A percentile compares a stretch with the other conserved stretches of the same genome.
Conservation (phyloP, 2,329 filamentous ascomycete species). For the Venturia pyrina region DNA sequence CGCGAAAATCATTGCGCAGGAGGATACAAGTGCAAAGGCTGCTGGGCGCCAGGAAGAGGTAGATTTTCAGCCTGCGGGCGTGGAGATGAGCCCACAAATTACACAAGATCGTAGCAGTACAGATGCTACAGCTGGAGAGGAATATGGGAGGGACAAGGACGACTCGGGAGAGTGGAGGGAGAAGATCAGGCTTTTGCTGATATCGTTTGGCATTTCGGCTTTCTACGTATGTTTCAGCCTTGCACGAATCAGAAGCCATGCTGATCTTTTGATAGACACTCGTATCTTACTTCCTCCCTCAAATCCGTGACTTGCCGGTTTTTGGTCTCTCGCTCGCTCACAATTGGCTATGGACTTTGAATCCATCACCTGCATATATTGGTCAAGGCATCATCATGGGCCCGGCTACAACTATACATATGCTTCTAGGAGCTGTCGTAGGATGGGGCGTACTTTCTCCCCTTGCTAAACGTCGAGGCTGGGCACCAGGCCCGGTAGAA, state of each 20-base stretch:
- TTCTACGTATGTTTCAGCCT: constrained; percentile 29
- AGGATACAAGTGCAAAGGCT: neutral
- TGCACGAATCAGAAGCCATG: constrained; percentile 6
- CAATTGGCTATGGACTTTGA: constrained; percentile 90
- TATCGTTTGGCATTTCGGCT: constrained; percentile 51
- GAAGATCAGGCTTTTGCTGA: constrained; percentile 49
- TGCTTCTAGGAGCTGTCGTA: constrained; percentile 79
- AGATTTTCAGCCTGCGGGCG: neutral
- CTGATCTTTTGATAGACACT: constrained; percentile 49
- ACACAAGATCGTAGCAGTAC: neutral
- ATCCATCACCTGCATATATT: constrained; percentile 93
- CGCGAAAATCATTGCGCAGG: constrained; percentile 20
- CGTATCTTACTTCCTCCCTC: constrained; percentile 79
- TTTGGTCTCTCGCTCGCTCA: constrained; percentile 66
- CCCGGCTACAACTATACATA: constrained; percentile 85
- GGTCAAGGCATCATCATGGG: constrained; percentile 99
- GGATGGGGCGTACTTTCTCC: constrained; percentile 91
- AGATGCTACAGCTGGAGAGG: constrained; percentile 18
- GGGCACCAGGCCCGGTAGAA: constrained; percentile 77
- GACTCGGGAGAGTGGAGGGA: constrained; percentile 48
- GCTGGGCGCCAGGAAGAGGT: neutral
- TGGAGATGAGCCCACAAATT: neutral
- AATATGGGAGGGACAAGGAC: constrained; percentile 24
- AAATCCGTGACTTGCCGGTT: constrained; percentile 75
- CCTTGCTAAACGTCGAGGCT: constrained; percentile 71